A percentile compares a stretch with the other conserved stretches of the same genome.
Conservation (phyloP, 2,329 filamentous ascomycete species). For the Aureobasidium melanogenum region DNA sequence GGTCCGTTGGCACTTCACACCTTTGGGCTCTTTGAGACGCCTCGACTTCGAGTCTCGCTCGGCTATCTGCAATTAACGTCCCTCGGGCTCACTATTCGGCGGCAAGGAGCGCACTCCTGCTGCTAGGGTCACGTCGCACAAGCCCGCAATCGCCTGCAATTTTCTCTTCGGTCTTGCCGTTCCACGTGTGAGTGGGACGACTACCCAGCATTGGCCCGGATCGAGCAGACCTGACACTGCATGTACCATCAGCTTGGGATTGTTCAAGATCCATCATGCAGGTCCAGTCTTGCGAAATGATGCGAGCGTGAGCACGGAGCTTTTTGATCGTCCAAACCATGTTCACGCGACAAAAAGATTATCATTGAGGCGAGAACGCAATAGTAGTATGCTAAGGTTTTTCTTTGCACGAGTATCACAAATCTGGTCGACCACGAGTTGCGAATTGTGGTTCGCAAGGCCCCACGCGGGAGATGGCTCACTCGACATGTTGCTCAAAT, state of each 20-base stretch:
- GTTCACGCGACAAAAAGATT: neutral
- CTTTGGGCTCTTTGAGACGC: neutral
- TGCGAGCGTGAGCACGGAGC: neutral
- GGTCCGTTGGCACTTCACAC: neutral
- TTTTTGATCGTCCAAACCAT: neutral
- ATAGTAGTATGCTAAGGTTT: neutral
- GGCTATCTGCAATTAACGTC: conserved; percentile 5
- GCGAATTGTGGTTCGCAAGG: neutral
- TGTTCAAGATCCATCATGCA: neutral
- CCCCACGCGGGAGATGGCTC: neutral
- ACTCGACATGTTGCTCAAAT: conserved; percentile 8
- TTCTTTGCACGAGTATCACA: neutral
- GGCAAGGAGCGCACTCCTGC: neutral
- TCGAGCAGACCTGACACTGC: neutral
- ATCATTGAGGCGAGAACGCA: neutral
- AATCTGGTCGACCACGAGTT: neutral
- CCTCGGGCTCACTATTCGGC: neutral
- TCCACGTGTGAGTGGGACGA: conserved; percentile 3
- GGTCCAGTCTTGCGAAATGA: neutral
- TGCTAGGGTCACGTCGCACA: neutral
- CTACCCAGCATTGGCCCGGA: neutral
- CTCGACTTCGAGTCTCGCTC: neutral
- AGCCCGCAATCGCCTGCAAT: neutral
- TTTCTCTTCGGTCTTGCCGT: neutral
- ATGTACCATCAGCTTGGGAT: neutral